A percentile compares a stretch with the other conserved stretches of the same genome.
These are phyloP conservation scores for Phytophthora crassamura DNA, from an alignment of 352 stramenopile species.

Conservation along the genomic window DNA sequence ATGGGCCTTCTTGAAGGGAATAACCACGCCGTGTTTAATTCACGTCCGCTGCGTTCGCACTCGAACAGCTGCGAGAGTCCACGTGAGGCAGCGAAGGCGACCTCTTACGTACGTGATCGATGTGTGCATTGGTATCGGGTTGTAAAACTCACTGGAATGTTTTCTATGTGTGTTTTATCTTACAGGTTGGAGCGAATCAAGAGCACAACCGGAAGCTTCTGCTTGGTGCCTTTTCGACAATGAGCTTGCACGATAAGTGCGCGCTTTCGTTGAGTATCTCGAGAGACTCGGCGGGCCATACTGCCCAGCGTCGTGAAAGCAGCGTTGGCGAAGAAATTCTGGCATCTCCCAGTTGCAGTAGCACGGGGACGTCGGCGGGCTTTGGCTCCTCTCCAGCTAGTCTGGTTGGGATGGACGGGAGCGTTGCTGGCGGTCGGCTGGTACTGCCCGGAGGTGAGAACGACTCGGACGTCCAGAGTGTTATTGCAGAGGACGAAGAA, in stretches of 20 bases:
- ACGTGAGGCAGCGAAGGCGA: constrained; percentile 41
- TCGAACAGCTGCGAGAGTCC: constrained; percentile 43
- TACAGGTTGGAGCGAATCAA: constrained; percentile 73
- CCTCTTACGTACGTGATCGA: constrained; percentile 53
- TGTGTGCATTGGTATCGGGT: not conserved
- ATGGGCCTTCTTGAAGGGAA: constrained; percentile 42
- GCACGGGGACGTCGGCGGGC: constrained; percentile 32
- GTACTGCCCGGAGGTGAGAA: constrained; percentile 50
- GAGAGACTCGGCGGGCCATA: constrained; percentile 47
- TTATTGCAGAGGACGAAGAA: constrained; percentile 85
- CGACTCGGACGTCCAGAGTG: constrained; percentile 83
- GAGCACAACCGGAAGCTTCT: constrained; percentile 87
- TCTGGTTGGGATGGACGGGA: constrained; percentile 36
- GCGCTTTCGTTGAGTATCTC: constrained; percentile 83
- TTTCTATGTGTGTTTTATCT: constrained; percentile 5
- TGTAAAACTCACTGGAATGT: constrained; percentile 5
- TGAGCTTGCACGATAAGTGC: constrained; percentile 91
- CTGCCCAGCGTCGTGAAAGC: constrained; percentile 54
- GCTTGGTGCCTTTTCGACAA: constrained; percentile 85
- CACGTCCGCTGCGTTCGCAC: constrained; percentile 28
- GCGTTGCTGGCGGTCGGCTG: constrained; percentile 29
- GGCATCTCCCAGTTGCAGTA: constrained; percentile 31
- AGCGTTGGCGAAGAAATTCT: constrained; percentile 63
- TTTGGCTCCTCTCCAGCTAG: constrained; percentile 33
- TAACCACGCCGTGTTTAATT: not conserved